Base-by-base conservation (phyloP, 352 stramenopile genomes). In the Plasmopara viticola region DNA sequence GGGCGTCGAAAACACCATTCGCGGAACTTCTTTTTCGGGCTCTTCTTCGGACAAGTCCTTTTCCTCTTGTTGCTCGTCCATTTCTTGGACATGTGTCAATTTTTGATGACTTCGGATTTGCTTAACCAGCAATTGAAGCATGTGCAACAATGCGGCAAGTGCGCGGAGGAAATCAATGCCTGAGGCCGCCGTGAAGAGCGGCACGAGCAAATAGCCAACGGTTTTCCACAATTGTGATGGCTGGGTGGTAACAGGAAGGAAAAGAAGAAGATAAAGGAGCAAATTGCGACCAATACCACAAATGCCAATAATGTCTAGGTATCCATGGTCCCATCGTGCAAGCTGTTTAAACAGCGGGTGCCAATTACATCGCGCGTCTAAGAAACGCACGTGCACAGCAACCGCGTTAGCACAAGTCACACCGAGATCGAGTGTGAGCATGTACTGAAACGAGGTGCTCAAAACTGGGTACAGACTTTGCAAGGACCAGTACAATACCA, bases 331-430 rank as follows among this genome's bases (percentile, higher is more conserved):
- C 67, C 67, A 78, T 29, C 68, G 60, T 40, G 72, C 62, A n/a
- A 87, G 60, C 38, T 72, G 64, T 49, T 84, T 84, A 53, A 86
- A 83, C 12, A 84, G 29, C 5, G 70, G 72, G 33, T 87, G 75
- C 82, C 82, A 92, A 29, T 76, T 47, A 17, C 44, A 41, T n/a
- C 78, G 76, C 25, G 68, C 46, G 34, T 86, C 71, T 41, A 90
- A 66, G 59, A 90, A 85, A 28, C 66, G 66, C 38, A 74, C 47
- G 29, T 78, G 78, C 28, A 81, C 62, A 7, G 77, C 74, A 7
- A 59, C 66, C 42, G 85, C 58, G 39, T 80, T 81, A 14, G 89
- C 49, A 29, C 63, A 70, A 28, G 69, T 58, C 15, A 87, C 47
- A n/a, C 62, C 60, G 14, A 92, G 62, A 29, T 90, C 82, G 31